Conservation (phyloP, 169 alveolate genomes). For the Hepatocystis sp. region DNA sequence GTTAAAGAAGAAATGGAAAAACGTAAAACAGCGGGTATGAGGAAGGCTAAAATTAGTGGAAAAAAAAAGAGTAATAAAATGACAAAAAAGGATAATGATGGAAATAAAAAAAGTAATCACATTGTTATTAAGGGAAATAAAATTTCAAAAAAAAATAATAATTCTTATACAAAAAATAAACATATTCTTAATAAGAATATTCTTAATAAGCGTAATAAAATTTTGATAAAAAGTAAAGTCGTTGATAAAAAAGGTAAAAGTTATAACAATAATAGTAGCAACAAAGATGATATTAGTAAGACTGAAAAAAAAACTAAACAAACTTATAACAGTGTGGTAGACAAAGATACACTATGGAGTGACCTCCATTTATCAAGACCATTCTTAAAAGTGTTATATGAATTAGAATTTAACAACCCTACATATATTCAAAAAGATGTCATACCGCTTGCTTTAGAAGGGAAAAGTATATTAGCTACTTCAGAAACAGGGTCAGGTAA, state of each 20-base stretch:
- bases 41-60: background rate
- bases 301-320: no score
- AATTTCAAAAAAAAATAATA: no score
- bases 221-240: background rate
- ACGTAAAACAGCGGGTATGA: background rate
- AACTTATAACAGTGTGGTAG: constrained; percentile 20
- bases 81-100: background rate
- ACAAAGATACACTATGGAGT: constrained; percentile 46
- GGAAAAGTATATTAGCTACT: constrained; percentile 89
- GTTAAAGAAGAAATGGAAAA: constrained; percentile 1
- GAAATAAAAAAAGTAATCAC: no score
- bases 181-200: background rate
- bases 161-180: no score
- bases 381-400: constrained; percentile 85
- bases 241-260: background rate
- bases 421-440: constrained; percentile 90
- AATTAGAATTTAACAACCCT: constrained; percentile 85
- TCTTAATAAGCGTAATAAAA: background rate
- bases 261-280: no score
- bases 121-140: no score
- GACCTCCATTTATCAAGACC: constrained; percentile 52
- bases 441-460: constrained; percentile 91
- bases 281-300: no score
- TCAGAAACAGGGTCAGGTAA: constrained; percentile 96
- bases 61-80: background rate